Evolutionary conservation across 2,329 filamentous ascomycete genomes (phyloP), one percentile per base, ranked within the genome.

Genomic region (Aureobasidium sp.): DNA sequence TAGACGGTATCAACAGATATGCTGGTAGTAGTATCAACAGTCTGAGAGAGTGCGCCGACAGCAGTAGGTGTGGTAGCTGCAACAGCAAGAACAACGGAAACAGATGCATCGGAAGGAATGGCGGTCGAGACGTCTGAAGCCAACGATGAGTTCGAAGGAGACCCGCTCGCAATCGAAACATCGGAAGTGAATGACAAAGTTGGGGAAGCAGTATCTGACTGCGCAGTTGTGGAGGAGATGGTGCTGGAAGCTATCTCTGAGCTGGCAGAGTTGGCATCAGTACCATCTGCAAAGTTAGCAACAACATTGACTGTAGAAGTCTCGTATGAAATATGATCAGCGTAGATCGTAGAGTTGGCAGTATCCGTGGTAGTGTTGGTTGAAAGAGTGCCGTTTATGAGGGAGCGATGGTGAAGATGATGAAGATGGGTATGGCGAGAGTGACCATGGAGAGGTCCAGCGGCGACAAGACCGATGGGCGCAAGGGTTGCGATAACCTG

Each of bases 1-100:
- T 53, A 63, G 32, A 65, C 44, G 13, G 63, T 65, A 27, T 65
- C 63, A 12, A 65, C 61, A 32, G 62, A 55, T 10, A 63, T 51
- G 15, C 59, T 52, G 41, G 63, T 66, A 29, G 65, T 62, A 17
- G 63, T 66, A 47, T 61, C 47, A 44, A 61, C 37, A 34, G 27
- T 44, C 37, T 51, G 46, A 41, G 57, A 61, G 13, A 61, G 39
- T 47, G 47, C 57, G 47, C 57, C 57, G 8, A 61, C 57, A 61
- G 57, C 57, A n/a, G 46, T 61, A 15, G 57, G 57, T 24, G 57
- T 61, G 20, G 47, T 43, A 10, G 47, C 32, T 36, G 46, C 36
- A n/a, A 34, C 57, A 36, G 46, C 57, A 27, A 52, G 34, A 5
- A 52, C 13, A 20, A 61, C 15, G 3, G 47, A 44, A 13, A 61